Percentiles rank a stretch among this genome's conserved stretches.
These are phyloP conservation scores for Acanthochlamys bracteata DNA, from an alignment of 106 monocot species.

Conservation along the genomic window DNA sequence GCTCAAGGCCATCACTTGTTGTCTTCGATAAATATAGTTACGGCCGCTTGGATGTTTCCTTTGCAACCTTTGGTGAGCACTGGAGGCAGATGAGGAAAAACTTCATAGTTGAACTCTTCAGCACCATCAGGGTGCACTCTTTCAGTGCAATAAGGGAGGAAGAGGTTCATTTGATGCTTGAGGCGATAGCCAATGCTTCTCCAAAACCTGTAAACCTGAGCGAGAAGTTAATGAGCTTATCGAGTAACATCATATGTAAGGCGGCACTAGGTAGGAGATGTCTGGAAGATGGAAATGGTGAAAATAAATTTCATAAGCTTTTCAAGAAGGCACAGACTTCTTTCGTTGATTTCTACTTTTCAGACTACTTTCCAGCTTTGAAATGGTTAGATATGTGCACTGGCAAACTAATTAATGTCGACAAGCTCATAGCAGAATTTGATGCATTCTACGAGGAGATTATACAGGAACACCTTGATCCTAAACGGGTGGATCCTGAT, in stretches of 20 bases:
- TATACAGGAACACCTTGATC: not conserved
- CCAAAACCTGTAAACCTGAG: not conserved
- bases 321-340: not conserved
- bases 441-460: not conserved
- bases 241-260: not conserved
- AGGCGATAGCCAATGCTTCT: not conserved
- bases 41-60: not conserved
- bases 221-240: not conserved
- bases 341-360: not conserved
- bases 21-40: not conserved
- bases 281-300: not conserved
- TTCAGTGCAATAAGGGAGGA: not conserved
- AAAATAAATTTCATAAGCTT: not conserved
- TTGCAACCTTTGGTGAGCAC: constrained; percentile 2
- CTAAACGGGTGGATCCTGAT: not conserved
- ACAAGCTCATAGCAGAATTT: not conserved
- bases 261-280: not conserved
- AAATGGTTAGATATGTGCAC: not conserved
- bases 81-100: constrained; percentile 4
- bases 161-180: not conserved
- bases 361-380: not conserved
- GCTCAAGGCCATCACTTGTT: not conserved
- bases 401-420: not conserved
- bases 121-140: not conserved
- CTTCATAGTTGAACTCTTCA: constrained; percentile 4